Conservation (phyloP, 768 basidiomycete species). For the Serendipita vermifera region DNA sequence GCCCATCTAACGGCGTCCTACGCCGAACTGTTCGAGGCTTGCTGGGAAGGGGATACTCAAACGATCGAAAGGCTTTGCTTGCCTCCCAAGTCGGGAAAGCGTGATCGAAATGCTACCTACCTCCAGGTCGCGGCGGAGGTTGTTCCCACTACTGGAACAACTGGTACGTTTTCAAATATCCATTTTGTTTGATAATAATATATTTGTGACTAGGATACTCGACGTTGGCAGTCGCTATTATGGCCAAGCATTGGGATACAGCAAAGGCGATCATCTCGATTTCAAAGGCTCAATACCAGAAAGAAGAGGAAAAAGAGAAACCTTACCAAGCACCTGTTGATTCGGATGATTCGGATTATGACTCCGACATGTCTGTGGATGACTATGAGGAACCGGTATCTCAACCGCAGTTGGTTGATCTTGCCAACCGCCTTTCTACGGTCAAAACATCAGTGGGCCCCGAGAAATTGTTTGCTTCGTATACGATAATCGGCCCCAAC, state of each 20-base stretch:
- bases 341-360: conserved; percentile 30
- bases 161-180: neutral
- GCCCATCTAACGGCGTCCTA: conserved; percentile 29
- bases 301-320: conserved; percentile 26
- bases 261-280: conserved; percentile 48
- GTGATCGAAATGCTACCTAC: conserved; percentile 11
- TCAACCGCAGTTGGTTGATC: conserved; percentile 26
- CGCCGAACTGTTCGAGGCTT: conserved; percentile 46
- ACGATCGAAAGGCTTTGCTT: conserved; percentile 42
- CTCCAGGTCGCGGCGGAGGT: neutral
- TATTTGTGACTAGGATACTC: conserved; percentile 28
- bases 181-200: neutral
- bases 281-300: conserved; percentile 37
- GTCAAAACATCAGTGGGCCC: conserved; percentile 33
- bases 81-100: conserved; percentile 22
- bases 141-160: conserved; percentile 4
- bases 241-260: conserved; percentile 40
- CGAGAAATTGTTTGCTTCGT: conserved; percentile 26
- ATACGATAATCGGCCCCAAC: conserved; percentile 8
- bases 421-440: conserved; percentile 36
- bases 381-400: conserved; percentile 30
- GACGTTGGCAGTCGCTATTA: conserved; percentile 29
- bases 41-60: conserved; percentile 38
- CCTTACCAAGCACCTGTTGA: conserved; percentile 25
- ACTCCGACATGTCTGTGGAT: conserved; percentile 10